A percentile compares a stretch with the other conserved stretches of the same genome.
Evolutionary conservation across 805 yeast genomes (phyloP).

Genomic region (Candida silvatica): DNA sequence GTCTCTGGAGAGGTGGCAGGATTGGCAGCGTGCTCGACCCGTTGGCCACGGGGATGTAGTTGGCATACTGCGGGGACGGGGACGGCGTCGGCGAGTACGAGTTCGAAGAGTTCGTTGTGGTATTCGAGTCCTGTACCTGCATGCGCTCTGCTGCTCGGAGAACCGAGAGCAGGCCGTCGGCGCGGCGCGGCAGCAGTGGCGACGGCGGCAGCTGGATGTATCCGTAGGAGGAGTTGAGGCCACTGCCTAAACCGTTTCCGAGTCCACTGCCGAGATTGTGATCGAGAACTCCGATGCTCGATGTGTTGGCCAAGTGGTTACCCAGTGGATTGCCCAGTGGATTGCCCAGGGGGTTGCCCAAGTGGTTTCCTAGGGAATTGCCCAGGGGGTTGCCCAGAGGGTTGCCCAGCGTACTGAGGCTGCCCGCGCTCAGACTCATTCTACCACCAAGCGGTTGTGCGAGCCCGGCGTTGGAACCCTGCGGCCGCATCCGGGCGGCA

Average conservation of each 20-base stretch:
- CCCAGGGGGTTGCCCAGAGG: too few species aligned
- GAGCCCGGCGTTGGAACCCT: too few species aligned
- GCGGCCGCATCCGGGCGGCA: too few species aligned
- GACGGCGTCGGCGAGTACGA: background rate
- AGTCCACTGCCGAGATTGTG: too few species aligned
- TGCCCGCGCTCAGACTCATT: too few species aligned
- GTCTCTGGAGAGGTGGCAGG: conserved; percentile 1
- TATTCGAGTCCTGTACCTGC: too few species aligned
- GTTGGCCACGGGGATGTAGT: conserved; percentile 4
- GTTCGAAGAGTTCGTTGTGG: too few species aligned
- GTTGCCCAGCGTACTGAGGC: too few species aligned
- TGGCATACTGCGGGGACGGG: too few species aligned
- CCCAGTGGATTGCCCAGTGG: background rate
- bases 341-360: background rate
- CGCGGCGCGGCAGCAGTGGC: background rate
- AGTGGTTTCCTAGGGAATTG: background rate
- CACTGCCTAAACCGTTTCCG: too few species aligned
- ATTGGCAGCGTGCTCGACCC: conserved; percentile 3
- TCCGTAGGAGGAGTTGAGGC: background rate
- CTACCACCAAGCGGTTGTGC: too few species aligned
- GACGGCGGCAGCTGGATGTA: background rate
- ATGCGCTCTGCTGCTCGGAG: conserved; percentile 18
- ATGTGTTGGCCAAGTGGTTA: background rate
- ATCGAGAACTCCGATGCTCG: background rate
- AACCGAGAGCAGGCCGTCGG: conserved; percentile 16